phyloP scores from a whole-genome alignment of 2,329 filamentous ascomycete species.

The Volutella citrinella region DNA sequence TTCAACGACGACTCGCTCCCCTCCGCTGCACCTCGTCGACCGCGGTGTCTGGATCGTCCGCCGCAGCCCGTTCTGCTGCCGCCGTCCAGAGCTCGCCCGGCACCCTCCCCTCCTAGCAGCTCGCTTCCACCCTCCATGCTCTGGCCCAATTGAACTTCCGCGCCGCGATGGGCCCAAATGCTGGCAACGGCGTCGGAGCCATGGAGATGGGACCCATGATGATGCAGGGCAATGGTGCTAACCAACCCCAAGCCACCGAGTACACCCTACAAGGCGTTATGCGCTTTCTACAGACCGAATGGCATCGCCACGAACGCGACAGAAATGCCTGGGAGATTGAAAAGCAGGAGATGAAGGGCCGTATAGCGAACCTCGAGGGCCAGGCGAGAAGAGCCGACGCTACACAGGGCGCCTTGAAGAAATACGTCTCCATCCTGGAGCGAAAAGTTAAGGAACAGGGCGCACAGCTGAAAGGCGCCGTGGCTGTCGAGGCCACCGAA shows the following conservation, averaged over 20 bases:
- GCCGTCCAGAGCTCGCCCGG: conserved; percentile 20
- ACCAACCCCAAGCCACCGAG: conserved; percentile 57
- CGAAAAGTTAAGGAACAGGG: conserved; percentile 82
- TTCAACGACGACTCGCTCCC: no score
- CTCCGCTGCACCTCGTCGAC: no score
- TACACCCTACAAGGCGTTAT: conserved; percentile 78
- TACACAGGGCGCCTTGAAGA: conserved; percentile 82
- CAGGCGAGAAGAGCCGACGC: conserved; percentile 83
- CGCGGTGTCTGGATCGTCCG: conserved; percentile 1
- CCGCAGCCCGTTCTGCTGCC: conserved; percentile 12
- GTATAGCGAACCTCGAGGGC: conserved; percentile 92
- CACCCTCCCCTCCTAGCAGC: conserved; percentile 17
- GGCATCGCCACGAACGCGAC: conserved; percentile 97
- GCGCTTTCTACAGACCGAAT: conserved; percentile 98
- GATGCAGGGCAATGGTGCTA: conserved; percentile 45
- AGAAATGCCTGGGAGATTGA: conserved; percentile 99
- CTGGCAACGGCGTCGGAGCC: conserved; percentile 44
- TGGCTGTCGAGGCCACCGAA: conserved; percentile 35
- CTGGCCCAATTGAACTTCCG: conserved; percentile 33
- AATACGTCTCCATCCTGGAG: conserved; percentile 88
- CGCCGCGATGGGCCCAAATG: conserved; percentile 41
- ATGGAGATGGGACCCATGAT: conserved; percentile 45
- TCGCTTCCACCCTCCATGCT: conserved; percentile 34
- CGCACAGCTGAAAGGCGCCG: conserved; percentile 58
- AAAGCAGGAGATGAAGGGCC: conserved; percentile 96